phyloP scores from a whole-genome alignment of 495 filamentous ascomycete genomes.

The Penicillium bialowiezense region DNA sequence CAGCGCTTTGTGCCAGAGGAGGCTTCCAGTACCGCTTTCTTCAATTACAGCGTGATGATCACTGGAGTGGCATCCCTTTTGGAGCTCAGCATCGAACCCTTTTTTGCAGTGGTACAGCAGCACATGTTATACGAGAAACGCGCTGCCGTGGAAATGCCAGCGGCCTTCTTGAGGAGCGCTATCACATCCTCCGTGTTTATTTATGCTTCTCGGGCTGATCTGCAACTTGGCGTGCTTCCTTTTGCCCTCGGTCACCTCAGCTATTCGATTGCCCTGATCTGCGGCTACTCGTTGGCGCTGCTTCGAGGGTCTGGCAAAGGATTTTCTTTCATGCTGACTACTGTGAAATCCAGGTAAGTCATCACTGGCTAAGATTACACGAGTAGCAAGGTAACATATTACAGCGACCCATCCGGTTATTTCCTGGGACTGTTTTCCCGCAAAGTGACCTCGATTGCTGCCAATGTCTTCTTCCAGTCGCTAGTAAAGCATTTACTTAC shows the following conservation, averaged over 20 bases:
- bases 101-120: constrained; percentile 79
- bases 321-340: constrained; percentile 56
- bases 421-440: constrained; percentile 62
- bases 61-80: constrained; percentile 74
- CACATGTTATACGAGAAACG: constrained; percentile 75
- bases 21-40: constrained; percentile 56
- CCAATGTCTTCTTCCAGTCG: constrained; percentile 80
- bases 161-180: constrained; percentile 72
- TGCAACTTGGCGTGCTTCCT: constrained; percentile 70
- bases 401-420: constrained; percentile 42
- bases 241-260: constrained; percentile 86
- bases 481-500: constrained; percentile 88
- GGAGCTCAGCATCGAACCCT: constrained; percentile 80
- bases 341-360: constrained; percentile 45
- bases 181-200: constrained; percentile 64
- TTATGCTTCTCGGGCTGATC: constrained; percentile 46
- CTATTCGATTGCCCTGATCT: constrained; percentile 66
- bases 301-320: constrained; percentile 39
- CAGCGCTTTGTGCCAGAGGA: constrained; percentile 52
- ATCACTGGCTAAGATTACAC: background rate
- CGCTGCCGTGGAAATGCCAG: constrained; percentile 73
- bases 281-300: constrained; percentile 60
- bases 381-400: background rate
- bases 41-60: constrained; percentile 59
- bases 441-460: constrained; percentile 63